Base-by-base conservation (phyloP, 202 grass and related monocot species). In the Brachypodium distachyon region DNA sequence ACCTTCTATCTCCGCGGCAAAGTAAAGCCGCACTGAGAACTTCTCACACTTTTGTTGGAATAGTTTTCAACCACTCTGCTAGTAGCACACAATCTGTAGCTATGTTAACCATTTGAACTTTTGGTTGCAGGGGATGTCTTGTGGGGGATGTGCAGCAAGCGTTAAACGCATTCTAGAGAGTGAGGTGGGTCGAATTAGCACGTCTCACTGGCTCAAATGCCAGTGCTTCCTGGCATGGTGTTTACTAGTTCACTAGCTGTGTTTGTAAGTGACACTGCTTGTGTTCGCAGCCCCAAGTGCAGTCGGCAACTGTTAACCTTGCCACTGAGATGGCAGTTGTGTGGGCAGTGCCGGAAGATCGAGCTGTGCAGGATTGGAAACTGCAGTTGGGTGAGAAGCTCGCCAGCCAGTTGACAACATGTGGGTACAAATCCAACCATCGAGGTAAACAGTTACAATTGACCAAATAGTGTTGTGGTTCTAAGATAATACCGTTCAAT, bases 161-260 rank as follows among this genome's bases (percentile, higher is more conserved):
- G 89, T 98, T 49, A 98, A 95, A 63, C 89, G 81, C 60, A 98
- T 98, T 78, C 51, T 98, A 80, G 96, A 95, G 79, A 92, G 56
- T 85, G 91, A 92, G 90, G 96, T 95, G 79, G 68, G 27, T 70
- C 69, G 12, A 62, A 44, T 34, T 40, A 52, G 7, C 27, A 10
- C 42, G 34, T 5, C 48, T 48, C 26, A 47, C 26, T 61, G 47
- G n/a, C 41, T 55, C 27, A 31, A 55, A 88, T 70, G 13, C 25
- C 25, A 66, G 27, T 40, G 60, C 2, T 64, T 80, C 77, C 31
- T 21, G 41, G 12, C 55, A 14, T 22, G 11, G 27, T 67, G 19
- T 66, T 34, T 60, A 47, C 27, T 87, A 28, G 29, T 61, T 38
- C 1, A 55, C 25, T 42, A 46, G 13, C 40, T 78, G 26, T 61